These are phyloP conservation scores for Candida manassasensis DNA, from an alignment of 805 yeast species.

Conservation along the genomic window DNA sequence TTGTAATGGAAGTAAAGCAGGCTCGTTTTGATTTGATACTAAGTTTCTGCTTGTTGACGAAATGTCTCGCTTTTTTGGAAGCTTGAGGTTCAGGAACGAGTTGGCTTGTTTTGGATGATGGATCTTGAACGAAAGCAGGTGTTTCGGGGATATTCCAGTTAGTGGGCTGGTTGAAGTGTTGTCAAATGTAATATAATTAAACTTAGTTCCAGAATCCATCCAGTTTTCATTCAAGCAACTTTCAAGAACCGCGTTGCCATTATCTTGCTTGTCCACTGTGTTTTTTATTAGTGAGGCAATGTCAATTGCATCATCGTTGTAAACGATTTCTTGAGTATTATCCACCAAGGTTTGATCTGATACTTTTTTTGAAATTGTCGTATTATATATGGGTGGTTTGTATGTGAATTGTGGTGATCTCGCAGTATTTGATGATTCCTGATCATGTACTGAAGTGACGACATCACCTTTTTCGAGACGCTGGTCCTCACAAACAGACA, in stretches of 20 bases:
- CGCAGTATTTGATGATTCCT: not conserved
- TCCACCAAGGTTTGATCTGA: slow-evolving; percentile 14
- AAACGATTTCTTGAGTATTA: slow-evolving; percentile 1
- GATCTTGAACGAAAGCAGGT: not conserved
- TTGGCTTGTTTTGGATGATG: slow-evolving; percentile 2
- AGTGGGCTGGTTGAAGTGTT: no score
- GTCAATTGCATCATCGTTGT: slow-evolving; percentile 6
- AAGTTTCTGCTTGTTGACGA: not conserved
- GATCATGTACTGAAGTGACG: not conserved
- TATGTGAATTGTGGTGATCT: not conserved
- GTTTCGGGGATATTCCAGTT: no score
- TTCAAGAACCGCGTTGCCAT: slow-evolving; percentile 7
- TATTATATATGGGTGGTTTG: not conserved
- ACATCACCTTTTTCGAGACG: not conserved
- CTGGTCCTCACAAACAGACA: no score
- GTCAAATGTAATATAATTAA: slow-evolving; percentile 3
- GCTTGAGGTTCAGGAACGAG: not conserved
- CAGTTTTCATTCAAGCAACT: slow-evolving; percentile 13
- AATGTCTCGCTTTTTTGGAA: not conserved
- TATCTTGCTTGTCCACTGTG: slow-evolving; percentile 8
- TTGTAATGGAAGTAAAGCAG: not conserved
- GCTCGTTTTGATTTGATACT: not conserved
- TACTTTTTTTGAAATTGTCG: slow-evolving; percentile 8
- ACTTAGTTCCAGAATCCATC: slow-evolving; percentile 16
- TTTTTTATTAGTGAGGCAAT: slow-evolving; percentile 8